Base-by-base conservation (phyloP, 768 basidiomycete genomes). In the Hygrophorus russula region DNA sequence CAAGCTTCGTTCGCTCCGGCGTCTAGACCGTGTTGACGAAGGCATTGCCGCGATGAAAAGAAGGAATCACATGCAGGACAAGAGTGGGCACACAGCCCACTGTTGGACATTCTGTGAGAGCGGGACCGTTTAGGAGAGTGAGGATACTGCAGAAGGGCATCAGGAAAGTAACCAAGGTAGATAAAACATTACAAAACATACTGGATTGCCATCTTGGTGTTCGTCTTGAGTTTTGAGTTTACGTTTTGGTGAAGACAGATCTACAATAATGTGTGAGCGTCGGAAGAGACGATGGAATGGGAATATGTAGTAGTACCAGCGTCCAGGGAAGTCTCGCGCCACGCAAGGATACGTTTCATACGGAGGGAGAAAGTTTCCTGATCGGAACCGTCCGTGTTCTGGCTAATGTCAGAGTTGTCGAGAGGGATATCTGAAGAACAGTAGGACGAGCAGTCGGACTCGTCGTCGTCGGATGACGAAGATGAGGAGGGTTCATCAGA, bases 1-100 rank as follows among this genome's bases (percentile, higher is more conserved):
- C 84, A 87, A 5, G 83, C 84, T 54, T 83, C 80, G 54, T 73
- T 73, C n/a, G 67, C 63, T 20, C 64, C 60, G 11, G 24, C 12
- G n/a, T 68, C 62, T 32, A 54, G 63, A 15, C 78, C 82, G 53
- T 87, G 83, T 49, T 71, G 72, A 41, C 70, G 70, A 10, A 87
- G 70, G 51, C 69, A 62, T 42, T 77, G 69, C n/a, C 58, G 68
- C 8, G 77, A 72, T 38, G 70, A 58, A 56, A 87, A 86, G 48
- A 66, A 71, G 17, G 75, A 65, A 53, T 87, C 82, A 55, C 83
- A 87, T 7, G 83, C 84, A 19, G 84, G 74, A 67, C 83, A 87
- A 2, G 80, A 70, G 55, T 78, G 75, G 39, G 69, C 68, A 30
- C 67, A 63, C 36, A 78, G 64, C 33, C 66, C 63, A 34, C 54